Evolutionary conservation across 495 filamentous ascomycete species (phyloP).

Genomic region (Penicillium ucsense): DNA sequence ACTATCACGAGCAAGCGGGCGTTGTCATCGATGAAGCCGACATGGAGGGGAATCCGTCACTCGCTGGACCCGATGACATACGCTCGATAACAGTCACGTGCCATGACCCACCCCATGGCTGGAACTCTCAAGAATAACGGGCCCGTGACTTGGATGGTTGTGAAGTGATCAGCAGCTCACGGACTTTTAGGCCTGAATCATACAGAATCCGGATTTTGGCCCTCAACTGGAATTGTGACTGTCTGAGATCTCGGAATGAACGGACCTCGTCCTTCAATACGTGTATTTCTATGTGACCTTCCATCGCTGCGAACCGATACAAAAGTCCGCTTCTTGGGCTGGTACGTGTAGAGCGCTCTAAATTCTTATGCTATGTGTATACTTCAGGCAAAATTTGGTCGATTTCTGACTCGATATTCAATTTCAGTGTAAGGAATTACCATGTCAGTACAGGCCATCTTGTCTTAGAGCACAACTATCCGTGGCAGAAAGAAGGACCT

Average conservation of each 20-base stretch:
- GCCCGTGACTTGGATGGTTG: too few species aligned
- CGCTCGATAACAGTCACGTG: constrained; percentile 30
- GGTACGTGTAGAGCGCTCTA: constrained; percentile 43
- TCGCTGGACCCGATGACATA: constrained; percentile 35
- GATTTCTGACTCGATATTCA: neutral
- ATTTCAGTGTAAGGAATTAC: constrained; percentile 60
- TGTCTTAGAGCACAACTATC: constrained; percentile 57
- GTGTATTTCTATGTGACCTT: constrained; percentile 60
- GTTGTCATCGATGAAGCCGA: constrained; percentile 11
- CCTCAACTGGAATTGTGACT: too few species aligned
- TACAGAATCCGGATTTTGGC: too few species aligned
- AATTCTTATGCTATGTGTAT: neutral
- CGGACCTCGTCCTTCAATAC: constrained; percentile 52
- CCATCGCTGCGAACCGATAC: constrained; percentile 42
- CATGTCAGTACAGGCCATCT: constrained; percentile 47
- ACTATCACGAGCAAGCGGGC: constrained; percentile 1
- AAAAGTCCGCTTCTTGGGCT: constrained; percentile 88
- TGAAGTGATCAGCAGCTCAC: too few species aligned
- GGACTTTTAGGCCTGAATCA: too few species aligned
- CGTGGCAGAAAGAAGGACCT: constrained; percentile 22
- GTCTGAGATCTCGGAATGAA: constrained; percentile 31
- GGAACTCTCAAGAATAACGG: too few species aligned
- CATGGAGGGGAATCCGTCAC: constrained; percentile 25
- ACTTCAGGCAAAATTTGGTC: neutral
- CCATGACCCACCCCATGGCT: neutral